Base-by-base conservation (phyloP, 345 rosid genomes). In the Anastatica hierochuntica region DNA sequence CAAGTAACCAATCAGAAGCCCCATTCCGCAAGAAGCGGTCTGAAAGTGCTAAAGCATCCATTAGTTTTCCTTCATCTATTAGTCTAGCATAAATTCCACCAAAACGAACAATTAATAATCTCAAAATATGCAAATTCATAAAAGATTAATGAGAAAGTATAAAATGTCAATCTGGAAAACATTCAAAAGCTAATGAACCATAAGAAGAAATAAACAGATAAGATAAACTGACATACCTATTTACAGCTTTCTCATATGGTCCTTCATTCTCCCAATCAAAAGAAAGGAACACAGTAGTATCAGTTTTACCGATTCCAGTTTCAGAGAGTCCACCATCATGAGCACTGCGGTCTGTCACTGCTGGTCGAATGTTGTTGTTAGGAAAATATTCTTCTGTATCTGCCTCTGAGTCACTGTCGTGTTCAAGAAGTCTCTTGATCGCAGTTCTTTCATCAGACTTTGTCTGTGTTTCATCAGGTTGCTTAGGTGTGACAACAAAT, bases 31-130 rank as follows among this genome's bases (percentile, higher is more conserved):
- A 71, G 73, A 87, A 90, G 34, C 96, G 98, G 70, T 90, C 98
- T 14, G 96, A 90, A 66, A 87, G 87, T 68, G 96, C 98, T 64
- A 87, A 85, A 44, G 98, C 98, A 77, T 90, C 98, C 83, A 76
- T 76, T 39, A 87, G 69, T 65, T 90, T 87, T 52, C 95, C 95
- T 76, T 87, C 92, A 66, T 75, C 81, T 43, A 87, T 77, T 71
- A 90, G 77, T 68, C 98, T 90, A 75, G 29, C 17, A 49, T 60
- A 5, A 64, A 41, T 16, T 44, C 5, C 19, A 29, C 40, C 61
- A 42, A 55, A 60, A 24, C 19, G 47, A 65, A 49, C 45, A 36
- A 31, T 50, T 34, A 16, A 14, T 21, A 14, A 13, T 26, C 11
- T 65, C 40, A 57, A 42, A 16, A 47, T 30, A 29, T 13, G 26